These are phyloP conservation scores for Exophiala sideris DNA, from an alignment of 2,329 filamentous ascomycete species.

Conservation along the genomic window DNA sequence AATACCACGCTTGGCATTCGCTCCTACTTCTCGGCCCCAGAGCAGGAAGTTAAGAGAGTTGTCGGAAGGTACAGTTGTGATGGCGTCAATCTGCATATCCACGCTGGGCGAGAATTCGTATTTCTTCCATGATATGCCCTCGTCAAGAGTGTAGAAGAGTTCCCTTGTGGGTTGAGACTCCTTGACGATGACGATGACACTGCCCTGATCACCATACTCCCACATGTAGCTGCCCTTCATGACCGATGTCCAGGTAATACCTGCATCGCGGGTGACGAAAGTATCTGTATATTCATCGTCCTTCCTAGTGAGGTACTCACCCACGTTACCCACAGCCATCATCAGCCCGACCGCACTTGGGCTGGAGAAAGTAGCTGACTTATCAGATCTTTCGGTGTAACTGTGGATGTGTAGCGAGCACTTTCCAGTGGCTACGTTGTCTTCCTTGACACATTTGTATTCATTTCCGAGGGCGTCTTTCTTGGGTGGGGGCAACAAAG, in stretches of 20 bases:
- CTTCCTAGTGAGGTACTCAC: constrained; percentile 62
- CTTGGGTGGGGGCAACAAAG: constrained; percentile 66
- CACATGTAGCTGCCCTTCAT: constrained; percentile 88
- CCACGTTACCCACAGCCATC: constrained; percentile 90
- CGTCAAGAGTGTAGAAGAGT: constrained; percentile 74
- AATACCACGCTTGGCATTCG: constrained; percentile 47
- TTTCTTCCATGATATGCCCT: constrained; percentile 74
- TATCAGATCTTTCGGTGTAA: constrained; percentile 85
- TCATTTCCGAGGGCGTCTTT: constrained; percentile 68
- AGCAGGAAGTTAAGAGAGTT: constrained; percentile 87
- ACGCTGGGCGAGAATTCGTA: constrained; percentile 67
- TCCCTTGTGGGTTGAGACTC: constrained; percentile 64
- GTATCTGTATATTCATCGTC: constrained; percentile 82
- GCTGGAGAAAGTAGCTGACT: constrained; percentile 81
- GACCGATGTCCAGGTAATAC: constrained; percentile 78
- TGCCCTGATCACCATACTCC: constrained; percentile 94
- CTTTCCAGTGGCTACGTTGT: constrained; percentile 54
- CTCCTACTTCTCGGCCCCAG: constrained; percentile 65
- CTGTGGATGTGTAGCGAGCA: constrained; percentile 92
- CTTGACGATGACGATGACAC: constrained; percentile 82
- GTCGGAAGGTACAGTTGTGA: constrained; percentile 85
- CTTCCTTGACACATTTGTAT: constrained; percentile 63
- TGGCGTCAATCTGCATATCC: constrained; percentile 70
- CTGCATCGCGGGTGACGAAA: constrained; percentile 88
- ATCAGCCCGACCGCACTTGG: constrained; percentile 84